Percentiles rank a stretch among this genome's conserved stretches.
Conservation (phyloP, 352 stramenopile species). For the Phytophthora foliorum region DNA sequence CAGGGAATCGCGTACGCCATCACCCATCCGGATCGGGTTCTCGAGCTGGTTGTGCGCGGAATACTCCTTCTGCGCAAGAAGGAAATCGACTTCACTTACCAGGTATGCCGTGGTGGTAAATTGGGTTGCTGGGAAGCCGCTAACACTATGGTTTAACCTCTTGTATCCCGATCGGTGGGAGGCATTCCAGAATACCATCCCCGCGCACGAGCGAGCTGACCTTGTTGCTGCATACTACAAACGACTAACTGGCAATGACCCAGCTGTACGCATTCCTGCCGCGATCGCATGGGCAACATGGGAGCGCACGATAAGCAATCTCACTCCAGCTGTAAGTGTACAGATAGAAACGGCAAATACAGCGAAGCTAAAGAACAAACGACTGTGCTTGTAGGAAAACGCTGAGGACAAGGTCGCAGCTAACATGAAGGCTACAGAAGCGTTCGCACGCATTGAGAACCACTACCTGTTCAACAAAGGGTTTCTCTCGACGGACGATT, state of each 20-base stretch:
- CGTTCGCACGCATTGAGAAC: slow-evolving; percentile 93
- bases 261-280: slow-evolving; percentile 67
- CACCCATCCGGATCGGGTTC: slow-evolving; percentile 77
- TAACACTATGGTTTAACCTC: slow-evolving; percentile 56
- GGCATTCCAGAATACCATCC: slow-evolving; percentile 79
- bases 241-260: slow-evolving; percentile 83
- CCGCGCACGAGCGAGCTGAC: slow-evolving; percentile 74
- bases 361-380: too few species aligned
- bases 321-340: slow-evolving; percentile 53
- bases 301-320: slow-evolving; percentile 85
- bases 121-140: background rate
- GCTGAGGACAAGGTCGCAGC: slow-evolving; percentile 67
- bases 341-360: background rate
- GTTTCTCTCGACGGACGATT: slow-evolving; percentile 86
- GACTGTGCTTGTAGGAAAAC: slow-evolving; percentile 37
- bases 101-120: slow-evolving; percentile 20
- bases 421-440: slow-evolving; percentile 78
- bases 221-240: slow-evolving; percentile 87
- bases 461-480: slow-evolving; percentile 92
- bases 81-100: slow-evolving; percentile 94
- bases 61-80: slow-evolving; percentile 90
- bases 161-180: slow-evolving; percentile 80
- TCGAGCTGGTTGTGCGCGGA: slow-evolving; percentile 50
- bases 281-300: slow-evolving; percentile 91
- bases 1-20: slow-evolving; percentile 84